Evolutionary conservation across 768 basidiomycete species (phyloP).

Genomic region (Russula olivacea): DNA sequence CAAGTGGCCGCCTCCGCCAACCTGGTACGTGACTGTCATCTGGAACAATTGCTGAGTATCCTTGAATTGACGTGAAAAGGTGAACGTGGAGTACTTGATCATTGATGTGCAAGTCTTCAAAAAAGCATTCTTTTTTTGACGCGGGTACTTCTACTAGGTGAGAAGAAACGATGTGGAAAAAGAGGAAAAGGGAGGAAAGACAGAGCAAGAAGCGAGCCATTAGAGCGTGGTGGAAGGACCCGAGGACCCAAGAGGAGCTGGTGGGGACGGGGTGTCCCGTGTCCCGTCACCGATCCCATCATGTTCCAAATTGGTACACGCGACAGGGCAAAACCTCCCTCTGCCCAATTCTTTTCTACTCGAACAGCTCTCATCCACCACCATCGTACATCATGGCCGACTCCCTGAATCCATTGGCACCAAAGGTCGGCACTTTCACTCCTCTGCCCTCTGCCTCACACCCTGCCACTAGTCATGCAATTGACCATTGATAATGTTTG

Average conservation of each 20-base stretch:
- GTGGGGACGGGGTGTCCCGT: conserved; percentile 4
- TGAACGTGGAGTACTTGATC: conserved; percentile 63
- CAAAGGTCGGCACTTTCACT: conserved; percentile 49
- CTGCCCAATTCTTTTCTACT: conserved; percentile 22
- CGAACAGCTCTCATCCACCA: conserved; percentile 17
- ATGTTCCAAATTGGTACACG: conserved; percentile 14
- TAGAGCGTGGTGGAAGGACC: not conserved
- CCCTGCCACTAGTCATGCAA: not conserved
- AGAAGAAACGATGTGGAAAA: conserved; percentile 40
- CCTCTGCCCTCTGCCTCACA: not conserved
- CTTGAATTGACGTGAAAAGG: not conserved
- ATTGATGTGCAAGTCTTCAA: conserved; percentile 86
- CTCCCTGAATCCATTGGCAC: conserved; percentile 52
- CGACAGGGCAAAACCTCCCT: conserved; percentile 28
- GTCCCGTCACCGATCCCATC: conserved; percentile 13
- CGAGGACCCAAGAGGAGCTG: not conserved
- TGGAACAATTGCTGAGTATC: conserved; percentile 30
- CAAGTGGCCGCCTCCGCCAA: conserved; percentile 91
- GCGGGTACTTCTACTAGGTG: conserved; percentile 74
- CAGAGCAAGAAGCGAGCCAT: conserved; percentile 43
- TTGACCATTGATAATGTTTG: conserved; percentile 23
- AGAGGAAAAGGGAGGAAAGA: conserved; percentile 35
- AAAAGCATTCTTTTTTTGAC: conserved; percentile 89
- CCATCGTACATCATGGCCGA: conserved; percentile 23
- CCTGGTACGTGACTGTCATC: conserved; percentile 99